These are phyloP conservation scores for Podospora tetraspora DNA, from an alignment of 495 filamentous ascomycete species.

Conservation along the genomic window DNA sequence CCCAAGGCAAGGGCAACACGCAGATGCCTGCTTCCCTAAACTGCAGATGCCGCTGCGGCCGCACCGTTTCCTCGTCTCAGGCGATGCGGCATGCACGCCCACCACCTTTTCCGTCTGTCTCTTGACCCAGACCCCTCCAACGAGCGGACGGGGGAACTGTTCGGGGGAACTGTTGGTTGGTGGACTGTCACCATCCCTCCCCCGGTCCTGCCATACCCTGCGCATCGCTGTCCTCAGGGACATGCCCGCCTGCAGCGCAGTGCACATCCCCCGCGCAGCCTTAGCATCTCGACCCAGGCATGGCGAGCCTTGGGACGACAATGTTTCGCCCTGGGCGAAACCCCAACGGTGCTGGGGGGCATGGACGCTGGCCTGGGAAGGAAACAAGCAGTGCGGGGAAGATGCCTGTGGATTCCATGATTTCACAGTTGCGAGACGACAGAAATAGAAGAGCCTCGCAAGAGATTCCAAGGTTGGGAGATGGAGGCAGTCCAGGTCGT, in stretches of 20 bases:
- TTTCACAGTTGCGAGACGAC: not conserved
- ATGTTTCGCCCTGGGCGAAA: not conserved
- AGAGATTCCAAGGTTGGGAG: not conserved
- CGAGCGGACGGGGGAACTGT: no score
- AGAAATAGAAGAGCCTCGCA: not conserved
- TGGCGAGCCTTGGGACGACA: not conserved
- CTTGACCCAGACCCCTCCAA: no score
- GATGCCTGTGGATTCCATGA: not conserved
- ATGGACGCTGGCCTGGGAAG: not conserved
- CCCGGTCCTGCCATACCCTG: not conserved
- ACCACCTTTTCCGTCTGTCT: not conserved
- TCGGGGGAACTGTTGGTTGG: no score
- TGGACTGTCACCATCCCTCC: not conserved
- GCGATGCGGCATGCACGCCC: not conserved
- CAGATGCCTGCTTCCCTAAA: not conserved
- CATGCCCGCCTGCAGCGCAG: not conserved
- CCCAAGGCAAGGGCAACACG: not conserved
- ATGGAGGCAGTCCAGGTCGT: not conserved
- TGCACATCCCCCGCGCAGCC: not conserved
- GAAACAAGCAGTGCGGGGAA: not conserved
- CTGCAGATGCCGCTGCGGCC: no score
- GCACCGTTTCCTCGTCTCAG: not conserved
- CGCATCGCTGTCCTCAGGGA: not conserved
- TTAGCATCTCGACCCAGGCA: not conserved
- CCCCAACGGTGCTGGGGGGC: no score